Conservation (phyloP, 331 rosid species). For the Malus hybrid region DNA sequence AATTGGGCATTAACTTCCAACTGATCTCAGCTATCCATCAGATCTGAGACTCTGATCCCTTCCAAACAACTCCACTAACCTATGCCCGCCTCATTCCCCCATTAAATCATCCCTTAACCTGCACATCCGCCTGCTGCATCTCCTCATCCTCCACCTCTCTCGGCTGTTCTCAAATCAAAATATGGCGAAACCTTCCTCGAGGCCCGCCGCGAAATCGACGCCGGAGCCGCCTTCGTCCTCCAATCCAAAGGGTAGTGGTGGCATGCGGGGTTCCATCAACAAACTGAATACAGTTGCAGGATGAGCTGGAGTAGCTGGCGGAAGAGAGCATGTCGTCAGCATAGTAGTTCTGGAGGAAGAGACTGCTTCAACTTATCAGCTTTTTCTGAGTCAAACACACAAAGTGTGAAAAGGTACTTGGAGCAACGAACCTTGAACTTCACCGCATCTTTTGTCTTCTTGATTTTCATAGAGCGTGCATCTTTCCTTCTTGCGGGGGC, state of each 20-base stretch:
- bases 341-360: no score
- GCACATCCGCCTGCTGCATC: not conserved
- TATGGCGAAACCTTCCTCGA: conserved; percentile 28
- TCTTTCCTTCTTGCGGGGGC: no score
- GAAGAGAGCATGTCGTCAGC: no score
- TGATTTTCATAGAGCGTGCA: no score
- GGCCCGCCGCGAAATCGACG: conserved; percentile 33
- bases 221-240: conserved; percentile 85
- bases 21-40: not conserved
- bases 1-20: not conserved
- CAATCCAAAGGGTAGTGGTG: conserved; percentile 56
- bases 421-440: not conserved
- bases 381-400: no score
- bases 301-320: no score
- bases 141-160: not conserved
- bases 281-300: no score
- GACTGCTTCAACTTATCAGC: no score
- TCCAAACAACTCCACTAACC: not conserved
- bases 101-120: not conserved
- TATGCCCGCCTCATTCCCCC: not conserved
- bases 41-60: conserved; percentile 15
- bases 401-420: no score
- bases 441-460: no score
- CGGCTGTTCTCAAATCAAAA: not conserved
- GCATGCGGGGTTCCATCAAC: no score